Conservation (phyloP, 805 yeast species). For the Suhomyces kilbournensis region DNA sequence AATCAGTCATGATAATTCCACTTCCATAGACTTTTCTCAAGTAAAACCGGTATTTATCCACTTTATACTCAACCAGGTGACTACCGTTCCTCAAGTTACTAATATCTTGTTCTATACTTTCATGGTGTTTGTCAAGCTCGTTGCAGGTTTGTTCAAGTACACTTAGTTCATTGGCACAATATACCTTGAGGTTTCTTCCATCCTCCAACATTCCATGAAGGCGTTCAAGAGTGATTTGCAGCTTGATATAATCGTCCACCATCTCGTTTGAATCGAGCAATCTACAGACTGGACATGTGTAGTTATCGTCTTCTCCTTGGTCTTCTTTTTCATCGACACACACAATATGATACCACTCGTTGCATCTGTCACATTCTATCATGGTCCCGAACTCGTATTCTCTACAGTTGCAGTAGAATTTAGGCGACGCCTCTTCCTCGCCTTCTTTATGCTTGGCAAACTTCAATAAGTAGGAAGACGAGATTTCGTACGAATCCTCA, state of each 20-base stretch:
- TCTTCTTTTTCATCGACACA: conserved; percentile 42
- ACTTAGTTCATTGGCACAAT: conserved; percentile 20
- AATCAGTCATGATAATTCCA: conserved; percentile 23
- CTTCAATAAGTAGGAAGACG: conserved; percentile 22
- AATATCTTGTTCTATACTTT: conserved; percentile 8
- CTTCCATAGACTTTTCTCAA: conserved; percentile 32
- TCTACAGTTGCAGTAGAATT: conserved; percentile 59
- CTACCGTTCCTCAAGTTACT: conserved; percentile 11
- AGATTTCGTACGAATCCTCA: conserved; percentile 24
- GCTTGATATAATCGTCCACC: conserved; percentile 13
- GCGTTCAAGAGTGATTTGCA: conserved; percentile 13
- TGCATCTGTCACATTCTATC: conserved; percentile 69
- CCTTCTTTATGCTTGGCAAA: not conserved
- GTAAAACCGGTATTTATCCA: conserved; percentile 23
- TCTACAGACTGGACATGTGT: conserved; percentile 31
- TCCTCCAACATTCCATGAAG: conserved; percentile 11
- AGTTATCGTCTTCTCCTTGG: conserved; percentile 20
- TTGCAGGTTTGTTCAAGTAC: conserved; percentile 12
- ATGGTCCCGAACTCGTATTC: conserved; percentile 57
- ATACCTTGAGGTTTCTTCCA: conserved; percentile 15
- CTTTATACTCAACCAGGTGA: conserved; percentile 7
- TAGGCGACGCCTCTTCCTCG: conserved; percentile 10
- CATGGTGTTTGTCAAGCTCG: conserved; percentile 8
- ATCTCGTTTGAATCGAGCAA: conserved; percentile 16
- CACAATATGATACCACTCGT: conserved; percentile 67